phyloP scores from a whole-genome alignment of 805 yeast genomes.

The Spencermartinsiella europaea region DNA sequence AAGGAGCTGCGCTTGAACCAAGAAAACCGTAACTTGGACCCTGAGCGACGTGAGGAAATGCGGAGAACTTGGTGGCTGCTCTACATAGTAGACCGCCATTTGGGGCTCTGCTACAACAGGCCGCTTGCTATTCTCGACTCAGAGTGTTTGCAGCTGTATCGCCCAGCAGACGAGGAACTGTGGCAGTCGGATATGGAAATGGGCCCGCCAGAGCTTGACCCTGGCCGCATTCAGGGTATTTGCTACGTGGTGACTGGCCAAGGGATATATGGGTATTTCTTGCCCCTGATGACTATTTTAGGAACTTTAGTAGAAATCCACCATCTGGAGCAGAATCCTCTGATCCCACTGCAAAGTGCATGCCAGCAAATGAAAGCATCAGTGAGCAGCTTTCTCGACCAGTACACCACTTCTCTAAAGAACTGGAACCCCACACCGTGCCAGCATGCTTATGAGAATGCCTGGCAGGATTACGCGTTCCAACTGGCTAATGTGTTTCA shows the following conservation, averaged over 20 bases:
- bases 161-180: slow-evolving; percentile 34
- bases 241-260: slow-evolving; percentile 26
- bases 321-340: slow-evolving; percentile 25
- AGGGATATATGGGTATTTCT: slow-evolving; percentile 38
- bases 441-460: slow-evolving; percentile 23
- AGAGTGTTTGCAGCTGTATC: slow-evolving; percentile 28
- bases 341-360: slow-evolving; percentile 17
- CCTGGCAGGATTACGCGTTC: slow-evolving; percentile 23
- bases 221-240: slow-evolving; percentile 26
- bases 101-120: slow-evolving; percentile 36
- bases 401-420: slow-evolving; percentile 18
- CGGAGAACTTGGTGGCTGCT: slow-evolving; percentile 40
- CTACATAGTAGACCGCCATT: slow-evolving; percentile 37
- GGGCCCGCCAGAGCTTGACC: slow-evolving; percentile 30
- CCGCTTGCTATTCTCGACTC: slow-evolving; percentile 32
- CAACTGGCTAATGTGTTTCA: slow-evolving; percentile 26
- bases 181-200: slow-evolving; percentile 31
- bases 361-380: slow-evolving; percentile 17
- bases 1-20: slow-evolving; percentile 29
- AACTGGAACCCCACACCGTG: slow-evolving; percentile 18
- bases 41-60: slow-evolving; percentile 35
- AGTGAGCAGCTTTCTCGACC: slow-evolving; percentile 15
- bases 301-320: slow-evolving; percentile 28
- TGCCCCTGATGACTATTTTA: slow-evolving; percentile 33
- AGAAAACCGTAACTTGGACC: slow-evolving; percentile 20